Evolutionary conservation across 805 yeast genomes (phyloP), one percentile per base, ranked within the genome.

Genomic region (Blastobotrys peoriensis): DNA sequence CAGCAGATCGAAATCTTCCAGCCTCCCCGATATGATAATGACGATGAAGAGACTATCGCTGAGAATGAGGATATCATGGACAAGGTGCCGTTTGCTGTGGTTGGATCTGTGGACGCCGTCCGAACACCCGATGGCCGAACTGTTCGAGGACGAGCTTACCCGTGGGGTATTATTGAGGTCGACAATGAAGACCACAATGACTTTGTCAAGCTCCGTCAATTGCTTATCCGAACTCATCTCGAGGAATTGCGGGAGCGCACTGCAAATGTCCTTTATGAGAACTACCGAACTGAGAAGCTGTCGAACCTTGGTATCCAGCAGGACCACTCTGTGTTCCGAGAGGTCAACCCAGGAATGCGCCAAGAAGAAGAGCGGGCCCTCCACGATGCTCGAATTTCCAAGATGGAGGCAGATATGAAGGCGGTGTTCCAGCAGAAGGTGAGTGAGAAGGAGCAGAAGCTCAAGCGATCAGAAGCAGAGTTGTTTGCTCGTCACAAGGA

Each of bases 111-210:
- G 18, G 68, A 70, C 47, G 81, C 84, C 28, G 80, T 80, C 55
- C 68, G 73, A 35, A 73, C 76, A 38, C 63, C 74, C 36, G 93
- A 85, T 60, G 96, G 96, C 35, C 76, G 86, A 63, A 54, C 63
- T 36, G 94, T 89, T 37, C 80, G 97, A 65, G 97, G 96, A 55
- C 84, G 98, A 68, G 70, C 77, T 50, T 91, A 91, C 64, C 97
- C 98, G 50, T 93, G 98, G 98, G 98, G 98, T 54, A 74, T 84
- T 18, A 84, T 93, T 58, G 97, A 93, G 68, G 89, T 93, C 55
- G 97, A 88, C 64, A 91, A 93, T 64, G 93, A 86, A 68, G 79
- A 80, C 46, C 97, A 93, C 64, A 84, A 88, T 64, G 98, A 91
- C 67, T 93, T 91, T 64, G 80, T 84, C 53, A 81, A 80, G 65